Conservation (phyloP, 495 filamentous ascomycete genomes). For the Coniosporium apollinis region DNA sequence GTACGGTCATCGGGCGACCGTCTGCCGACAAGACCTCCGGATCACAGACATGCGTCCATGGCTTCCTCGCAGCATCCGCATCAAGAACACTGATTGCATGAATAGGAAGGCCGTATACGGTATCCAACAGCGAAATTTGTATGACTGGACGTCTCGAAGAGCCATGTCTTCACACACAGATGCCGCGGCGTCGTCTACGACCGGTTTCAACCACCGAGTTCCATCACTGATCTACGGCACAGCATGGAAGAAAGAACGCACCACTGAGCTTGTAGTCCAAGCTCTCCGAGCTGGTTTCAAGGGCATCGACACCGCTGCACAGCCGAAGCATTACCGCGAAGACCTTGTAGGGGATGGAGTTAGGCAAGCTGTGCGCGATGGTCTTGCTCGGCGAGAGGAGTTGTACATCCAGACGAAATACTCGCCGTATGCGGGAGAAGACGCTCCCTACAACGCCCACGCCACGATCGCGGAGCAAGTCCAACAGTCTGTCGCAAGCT, state of each 20-base stretch:
- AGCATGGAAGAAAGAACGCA: constrained; percentile 71
- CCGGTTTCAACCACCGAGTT: too few species aligned
- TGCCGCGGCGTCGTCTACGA: too few species aligned
- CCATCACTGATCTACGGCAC: constrained; percentile 64
- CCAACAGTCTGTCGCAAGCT: constrained; percentile 45
- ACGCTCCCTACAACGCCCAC: constrained; percentile 43
- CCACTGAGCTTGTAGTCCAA: constrained; percentile 46
- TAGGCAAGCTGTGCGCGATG: constrained; percentile 37
- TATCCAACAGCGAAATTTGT: too few species aligned
- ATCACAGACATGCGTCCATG: too few species aligned
- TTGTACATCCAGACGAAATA: constrained; percentile 68
- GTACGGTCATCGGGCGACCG: too few species aligned
- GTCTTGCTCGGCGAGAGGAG: constrained; percentile 39
- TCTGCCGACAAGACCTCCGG: too few species aligned
- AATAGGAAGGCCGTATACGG: too few species aligned
- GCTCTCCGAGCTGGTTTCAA: constrained; percentile 57
- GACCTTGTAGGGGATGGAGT: constrained; percentile 51
- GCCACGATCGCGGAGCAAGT: constrained; percentile 42
- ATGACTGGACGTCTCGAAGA: too few species aligned
- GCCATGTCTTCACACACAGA: too few species aligned
- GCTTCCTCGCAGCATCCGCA: too few species aligned
- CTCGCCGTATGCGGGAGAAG: constrained; percentile 44
- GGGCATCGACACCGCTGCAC: constrained; percentile 63
- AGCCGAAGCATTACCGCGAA: constrained; percentile 67
- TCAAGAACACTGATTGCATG: too few species aligned